phyloP scores from a whole-genome alignment of 129 eudicot genomes.

The Flaveria trinervia region DNA sequence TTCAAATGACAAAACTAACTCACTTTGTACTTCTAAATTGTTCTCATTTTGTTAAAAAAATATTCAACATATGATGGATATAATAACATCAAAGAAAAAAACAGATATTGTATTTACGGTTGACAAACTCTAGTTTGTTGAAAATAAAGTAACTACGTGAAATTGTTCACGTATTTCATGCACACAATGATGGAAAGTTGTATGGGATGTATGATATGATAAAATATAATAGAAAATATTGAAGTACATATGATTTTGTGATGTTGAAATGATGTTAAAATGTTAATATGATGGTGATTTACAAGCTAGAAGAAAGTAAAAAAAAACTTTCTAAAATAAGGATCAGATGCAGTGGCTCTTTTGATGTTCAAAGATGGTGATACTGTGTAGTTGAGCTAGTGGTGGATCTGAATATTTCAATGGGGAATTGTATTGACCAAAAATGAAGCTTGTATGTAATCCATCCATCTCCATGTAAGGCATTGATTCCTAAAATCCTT shows the following conservation, averaged over 20 bases:
- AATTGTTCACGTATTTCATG: neutral
- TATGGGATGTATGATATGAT: too few species aligned
- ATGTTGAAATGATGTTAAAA: slow-evolving; percentile 19
- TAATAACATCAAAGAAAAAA: too few species aligned
- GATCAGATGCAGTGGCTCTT: slow-evolving; percentile 29
- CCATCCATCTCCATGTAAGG: slow-evolving; percentile 35
- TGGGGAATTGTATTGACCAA: neutral
- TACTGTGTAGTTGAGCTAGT: slow-evolving; percentile 2
- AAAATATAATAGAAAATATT: neutral
- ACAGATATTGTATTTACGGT: too few species aligned
- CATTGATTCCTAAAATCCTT: slow-evolving; percentile 31
- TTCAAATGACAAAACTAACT: too few species aligned
- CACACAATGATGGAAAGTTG: too few species aligned
- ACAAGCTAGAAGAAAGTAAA: slow-evolving; percentile 1
- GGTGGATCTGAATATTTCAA: slow-evolving; percentile 6
- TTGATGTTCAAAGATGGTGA: slow-evolving; percentile 15
- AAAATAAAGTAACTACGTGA: neutral
- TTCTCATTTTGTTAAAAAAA: too few species aligned
- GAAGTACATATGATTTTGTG: neutral
- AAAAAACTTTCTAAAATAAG: slow-evolving; percentile 2
- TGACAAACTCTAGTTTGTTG: too few species aligned
- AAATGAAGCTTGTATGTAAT: slow-evolving; percentile 20
- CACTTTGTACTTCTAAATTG: too few species aligned
- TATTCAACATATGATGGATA: too few species aligned
- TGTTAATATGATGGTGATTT: slow-evolving; percentile 1